Evolutionary conservation across 176 grass and related monocot genomes (phyloP).

Genomic region (Ensete glaucum): DNA sequence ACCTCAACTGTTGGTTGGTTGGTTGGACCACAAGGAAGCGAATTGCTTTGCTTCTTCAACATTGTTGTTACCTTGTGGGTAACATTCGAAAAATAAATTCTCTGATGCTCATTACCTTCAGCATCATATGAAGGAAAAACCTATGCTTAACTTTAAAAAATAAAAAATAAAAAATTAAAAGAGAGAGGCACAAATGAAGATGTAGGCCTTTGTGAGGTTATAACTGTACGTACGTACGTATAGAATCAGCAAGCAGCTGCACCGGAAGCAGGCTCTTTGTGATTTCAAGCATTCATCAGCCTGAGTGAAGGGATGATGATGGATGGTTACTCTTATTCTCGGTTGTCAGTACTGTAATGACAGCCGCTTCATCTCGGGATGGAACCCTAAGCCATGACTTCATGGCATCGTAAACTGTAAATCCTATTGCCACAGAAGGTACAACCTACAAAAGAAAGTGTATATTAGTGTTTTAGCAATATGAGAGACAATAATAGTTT

Average conservation of each 20-base stretch:
- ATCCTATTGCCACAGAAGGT: slow-evolving; percentile 91
- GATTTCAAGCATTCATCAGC: slow-evolving; percentile 20
- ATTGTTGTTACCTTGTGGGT: not conserved
- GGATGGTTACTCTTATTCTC: slow-evolving; percentile 42
- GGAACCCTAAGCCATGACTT: slow-evolving; percentile 81
- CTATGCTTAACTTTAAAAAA: no score
- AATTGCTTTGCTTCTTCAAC: not conserved
- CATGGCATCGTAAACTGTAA: slow-evolving; percentile 86
- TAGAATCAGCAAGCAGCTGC: not conserved
- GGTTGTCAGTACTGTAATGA: slow-evolving; percentile 33
- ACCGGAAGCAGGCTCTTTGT: no score
- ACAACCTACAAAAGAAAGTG: slow-evolving; percentile 42
- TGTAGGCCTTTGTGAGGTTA: not conserved
- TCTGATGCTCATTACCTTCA: not conserved
- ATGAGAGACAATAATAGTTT: not conserved
- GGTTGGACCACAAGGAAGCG: not conserved
- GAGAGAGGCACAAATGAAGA: not conserved
- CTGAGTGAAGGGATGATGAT: slow-evolving; percentile 41
- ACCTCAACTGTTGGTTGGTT: not conserved
- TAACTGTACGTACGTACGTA: not conserved
- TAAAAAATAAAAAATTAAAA: not conserved
- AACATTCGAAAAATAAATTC: no score
- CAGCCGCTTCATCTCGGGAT: slow-evolving; percentile 51
- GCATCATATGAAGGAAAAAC: not conserved
- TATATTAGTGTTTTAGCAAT: not conserved